A percentile compares a stretch with the other conserved stretches of the same genome.
Evolutionary conservation across 495 filamentous ascomycete genomes (phyloP).

Genomic region (Aspergillus sclerotiicarbonarius): DNA sequence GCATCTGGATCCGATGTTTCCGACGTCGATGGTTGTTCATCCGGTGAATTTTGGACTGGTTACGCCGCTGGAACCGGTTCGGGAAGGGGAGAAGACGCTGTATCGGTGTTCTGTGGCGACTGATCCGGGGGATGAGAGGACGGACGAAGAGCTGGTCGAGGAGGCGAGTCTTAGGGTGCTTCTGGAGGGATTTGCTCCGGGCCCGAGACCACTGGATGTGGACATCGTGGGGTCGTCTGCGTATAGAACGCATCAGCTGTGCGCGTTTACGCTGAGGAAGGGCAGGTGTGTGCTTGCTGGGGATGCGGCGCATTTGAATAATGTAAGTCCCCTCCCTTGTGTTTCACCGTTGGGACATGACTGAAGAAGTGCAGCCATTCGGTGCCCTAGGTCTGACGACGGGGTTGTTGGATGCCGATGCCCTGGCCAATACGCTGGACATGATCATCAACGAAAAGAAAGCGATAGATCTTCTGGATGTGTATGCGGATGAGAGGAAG

Average conservation of each 20-base stretch:
- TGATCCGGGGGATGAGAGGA: background rate
- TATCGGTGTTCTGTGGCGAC: background rate
- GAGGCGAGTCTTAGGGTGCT: background rate
- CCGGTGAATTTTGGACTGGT: background rate
- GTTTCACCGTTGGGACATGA: background rate
- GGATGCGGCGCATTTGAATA: slow-evolving; percentile 10
- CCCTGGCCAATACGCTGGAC: slow-evolving; percentile 7
- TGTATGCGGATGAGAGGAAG: slow-evolving; percentile 5
- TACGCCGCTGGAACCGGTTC: background rate
- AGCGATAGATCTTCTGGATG: background rate
- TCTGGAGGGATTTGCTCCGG: background rate
- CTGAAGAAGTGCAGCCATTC: background rate
- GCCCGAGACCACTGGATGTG: slow-evolving; percentile 3
- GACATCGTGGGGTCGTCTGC: slow-evolving; percentile 2
- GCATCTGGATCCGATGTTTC: background rate
- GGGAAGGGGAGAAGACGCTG: background rate
- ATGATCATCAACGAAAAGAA: slow-evolving; percentile 9
- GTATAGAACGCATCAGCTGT: slow-evolving; percentile 10
- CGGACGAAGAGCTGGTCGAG: background rate
- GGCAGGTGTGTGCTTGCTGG: slow-evolving; percentile 11
- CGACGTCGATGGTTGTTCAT: background rate
- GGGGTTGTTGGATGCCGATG: slow-evolving; percentile 9
- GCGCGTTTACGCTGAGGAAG: slow-evolving; percentile 3
- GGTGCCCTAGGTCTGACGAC: slow-evolving; percentile 10
- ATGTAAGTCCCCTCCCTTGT: background rate